Percentiles rank a stretch among this genome's conserved stretches.
Conservation (phyloP, 805 yeast genomes). For the Kluyveromyces dobzhanskii region DNA sequence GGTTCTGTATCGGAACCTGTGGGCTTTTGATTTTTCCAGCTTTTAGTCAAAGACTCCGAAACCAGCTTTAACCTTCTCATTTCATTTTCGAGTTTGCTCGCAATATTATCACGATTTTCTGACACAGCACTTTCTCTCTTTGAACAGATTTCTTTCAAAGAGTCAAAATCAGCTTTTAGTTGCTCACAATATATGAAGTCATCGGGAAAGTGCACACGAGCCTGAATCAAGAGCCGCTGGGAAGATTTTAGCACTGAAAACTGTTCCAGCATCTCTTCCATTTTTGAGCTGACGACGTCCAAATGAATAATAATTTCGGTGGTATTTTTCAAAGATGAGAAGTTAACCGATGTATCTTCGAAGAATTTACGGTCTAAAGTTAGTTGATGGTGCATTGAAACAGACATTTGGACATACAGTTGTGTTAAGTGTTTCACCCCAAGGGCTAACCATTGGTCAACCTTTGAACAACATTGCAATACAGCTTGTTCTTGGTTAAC, state of each 20-base stretch:
- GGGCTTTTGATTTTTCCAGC: constrained; percentile 47
- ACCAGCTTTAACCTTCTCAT: constrained; percentile 29
- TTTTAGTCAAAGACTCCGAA: constrained; percentile 25
- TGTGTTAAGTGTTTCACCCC: constrained; percentile 35
- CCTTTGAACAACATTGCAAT: constrained; percentile 41
- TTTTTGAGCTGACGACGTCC: constrained; percentile 23
- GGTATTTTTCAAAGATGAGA: constrained; percentile 33
- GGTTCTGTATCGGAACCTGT: constrained; percentile 36
- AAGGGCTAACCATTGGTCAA: constrained; percentile 50
- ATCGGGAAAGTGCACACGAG: constrained; percentile 40
- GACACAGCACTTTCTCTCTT: constrained; percentile 33
- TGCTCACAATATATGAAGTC: constrained; percentile 62
- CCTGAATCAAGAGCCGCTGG: constrained; percentile 19
- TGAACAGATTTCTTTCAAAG: constrained; percentile 33
- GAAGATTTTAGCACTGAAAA: constrained; percentile 25
- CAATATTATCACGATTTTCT: constrained; percentile 35
- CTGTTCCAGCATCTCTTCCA: constrained; percentile 15
- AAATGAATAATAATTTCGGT: constrained; percentile 34
- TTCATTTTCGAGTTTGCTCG: constrained; percentile 36
- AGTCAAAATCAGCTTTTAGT: constrained; percentile 39
- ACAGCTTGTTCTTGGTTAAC: constrained; percentile 49
- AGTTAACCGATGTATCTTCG: constrained; percentile 30
- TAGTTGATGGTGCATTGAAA: constrained; percentile 27
- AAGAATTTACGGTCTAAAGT: constrained; percentile 27
- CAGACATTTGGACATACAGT: constrained; percentile 28